Evolutionary conservation across 2,329 filamentous ascomycete species (phyloP).

Genomic region (Zopfia rhizophila): DNA sequence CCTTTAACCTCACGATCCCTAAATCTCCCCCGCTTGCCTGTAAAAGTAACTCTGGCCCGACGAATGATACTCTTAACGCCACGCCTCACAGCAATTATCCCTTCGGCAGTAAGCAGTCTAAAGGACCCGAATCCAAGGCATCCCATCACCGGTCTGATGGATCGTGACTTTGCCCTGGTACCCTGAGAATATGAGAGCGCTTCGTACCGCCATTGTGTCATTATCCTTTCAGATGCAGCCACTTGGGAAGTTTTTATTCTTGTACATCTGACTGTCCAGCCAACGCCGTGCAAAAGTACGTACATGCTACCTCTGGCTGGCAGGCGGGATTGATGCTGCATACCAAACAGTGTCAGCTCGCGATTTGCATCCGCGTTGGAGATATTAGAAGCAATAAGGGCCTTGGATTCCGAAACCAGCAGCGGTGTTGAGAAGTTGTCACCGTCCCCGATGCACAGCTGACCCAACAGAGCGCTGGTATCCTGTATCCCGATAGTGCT

Average conservation of each 20-base stretch:
- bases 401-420: constrained; percentile 19
- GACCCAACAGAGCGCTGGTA: constrained; percentile 24
- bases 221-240: constrained; percentile 40
- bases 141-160: constrained; percentile 36
- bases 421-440: constrained; percentile 13
- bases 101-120: constrained; percentile 4
- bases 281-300: constrained; percentile 3
- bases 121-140: constrained; percentile 36
- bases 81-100: constrained; percentile 26
- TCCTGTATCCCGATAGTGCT: constrained; percentile 16
- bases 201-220: constrained; percentile 38
- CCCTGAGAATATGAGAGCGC: constrained; percentile 20
- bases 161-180: constrained; percentile 34
- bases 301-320: constrained; percentile 7
- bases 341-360: constrained; percentile 32
- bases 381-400: constrained; percentile 24
- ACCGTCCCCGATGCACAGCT: constrained; percentile 29
- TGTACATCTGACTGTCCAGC: constrained; percentile 32
- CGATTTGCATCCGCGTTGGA: constrained; percentile 17
- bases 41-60: constrained; percentile 24
- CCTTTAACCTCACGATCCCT: constrained; percentile 5
- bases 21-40: constrained; percentile 21
- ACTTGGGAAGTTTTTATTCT: constrained; percentile 24
- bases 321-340: constrained; percentile 19
- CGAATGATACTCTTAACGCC: constrained; percentile 21